phyloP scores from a whole-genome alignment of 768 basidiomycete genomes.

The Galerina marginata region DNA sequence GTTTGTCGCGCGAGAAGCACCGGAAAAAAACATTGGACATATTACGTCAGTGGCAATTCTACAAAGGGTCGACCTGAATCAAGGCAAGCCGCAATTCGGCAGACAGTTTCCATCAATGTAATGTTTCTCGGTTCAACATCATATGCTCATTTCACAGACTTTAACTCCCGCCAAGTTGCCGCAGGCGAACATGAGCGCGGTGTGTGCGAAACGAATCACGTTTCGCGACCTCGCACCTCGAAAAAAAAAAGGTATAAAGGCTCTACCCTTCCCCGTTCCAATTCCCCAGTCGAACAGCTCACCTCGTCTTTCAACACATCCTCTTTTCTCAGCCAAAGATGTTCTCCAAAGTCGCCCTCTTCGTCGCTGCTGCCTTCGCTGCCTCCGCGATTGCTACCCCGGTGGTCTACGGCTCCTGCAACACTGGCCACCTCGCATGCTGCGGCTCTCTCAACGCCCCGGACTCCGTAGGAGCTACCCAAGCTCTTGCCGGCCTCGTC shows the following conservation, averaged over 20 bases:
- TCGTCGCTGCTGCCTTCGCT: conserved; percentile 18
- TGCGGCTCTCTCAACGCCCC: conserved; percentile 21
- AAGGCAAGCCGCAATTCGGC: too few relatives aligned
- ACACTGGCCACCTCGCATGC: conserved; percentile 25
- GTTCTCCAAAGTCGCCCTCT: conserved; percentile 21
- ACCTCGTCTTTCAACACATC: neutral
- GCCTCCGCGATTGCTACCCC: conserved; percentile 12
- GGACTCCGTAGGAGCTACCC: neutral
- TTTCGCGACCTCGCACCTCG: neutral
- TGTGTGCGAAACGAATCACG: too few relatives aligned
- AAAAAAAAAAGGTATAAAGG: neutral
- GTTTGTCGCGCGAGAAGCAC: neutral
- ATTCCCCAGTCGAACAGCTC: conserved; percentile 3
- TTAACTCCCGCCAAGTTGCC: too few relatives aligned
- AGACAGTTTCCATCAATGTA: too few relatives aligned
- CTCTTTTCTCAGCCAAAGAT: conserved; percentile 2
- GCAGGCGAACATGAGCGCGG: too few relatives aligned
- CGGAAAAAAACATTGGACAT: neutral
- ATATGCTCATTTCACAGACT: too few relatives aligned
- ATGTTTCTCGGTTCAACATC: too few relatives aligned
- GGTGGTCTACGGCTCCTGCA: conserved; percentile 12
- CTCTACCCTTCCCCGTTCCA: too few relatives aligned
- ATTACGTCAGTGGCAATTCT: neutral
- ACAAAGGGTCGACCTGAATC: too few relatives aligned
- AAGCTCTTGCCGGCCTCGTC: conserved; percentile 12